phyloP scores from a whole-genome alignment of 495 filamentous ascomycete genomes.

The Ramalina intermedia region DNA sequence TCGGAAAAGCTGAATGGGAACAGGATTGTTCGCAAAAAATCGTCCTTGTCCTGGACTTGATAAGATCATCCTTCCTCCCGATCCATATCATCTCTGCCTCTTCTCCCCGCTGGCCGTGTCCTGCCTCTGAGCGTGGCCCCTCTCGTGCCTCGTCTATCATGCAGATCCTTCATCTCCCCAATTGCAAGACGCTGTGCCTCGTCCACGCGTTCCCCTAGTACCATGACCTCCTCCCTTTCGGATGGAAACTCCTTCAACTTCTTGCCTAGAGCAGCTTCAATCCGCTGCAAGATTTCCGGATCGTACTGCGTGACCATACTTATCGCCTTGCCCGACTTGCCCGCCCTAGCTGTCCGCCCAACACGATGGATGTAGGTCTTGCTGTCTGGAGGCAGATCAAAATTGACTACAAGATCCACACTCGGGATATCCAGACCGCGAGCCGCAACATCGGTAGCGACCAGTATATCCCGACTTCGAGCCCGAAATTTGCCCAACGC shows the following conservation, averaged over 20 bases:
- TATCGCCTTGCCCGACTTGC: constrained; percentile 71
- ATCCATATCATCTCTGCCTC: constrained; percentile 67
- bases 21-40: too few species aligned
- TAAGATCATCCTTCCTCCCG: constrained; percentile 46
- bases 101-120: constrained; percentile 32
- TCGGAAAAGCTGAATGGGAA: too few species aligned
- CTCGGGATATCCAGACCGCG: constrained; percentile 88
- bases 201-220: constrained; percentile 59
- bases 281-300: constrained; percentile 69
- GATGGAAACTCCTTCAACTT: constrained; percentile 53
- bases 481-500: constrained; percentile 78
- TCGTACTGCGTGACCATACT: constrained; percentile 85
- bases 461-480: constrained; percentile 62
- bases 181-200: constrained; percentile 76
- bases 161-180: constrained; percentile 66
- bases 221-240: constrained; percentile 76
- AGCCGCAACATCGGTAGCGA: constrained; percentile 93
- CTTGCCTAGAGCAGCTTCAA: constrained; percentile 68
- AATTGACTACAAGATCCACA: constrained; percentile 82
- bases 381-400: constrained; percentile 64
- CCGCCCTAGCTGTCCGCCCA: constrained; percentile 82
- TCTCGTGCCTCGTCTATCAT: constrained; percentile 60
- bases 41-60: too few species aligned
- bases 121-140: constrained; percentile 44
- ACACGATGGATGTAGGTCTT: constrained; percentile 95